Evolutionary conservation across 2,329 filamentous ascomycete species (phyloP), one percentile per base, ranked within the genome.

Genomic region (Penicillium sp.): DNA sequence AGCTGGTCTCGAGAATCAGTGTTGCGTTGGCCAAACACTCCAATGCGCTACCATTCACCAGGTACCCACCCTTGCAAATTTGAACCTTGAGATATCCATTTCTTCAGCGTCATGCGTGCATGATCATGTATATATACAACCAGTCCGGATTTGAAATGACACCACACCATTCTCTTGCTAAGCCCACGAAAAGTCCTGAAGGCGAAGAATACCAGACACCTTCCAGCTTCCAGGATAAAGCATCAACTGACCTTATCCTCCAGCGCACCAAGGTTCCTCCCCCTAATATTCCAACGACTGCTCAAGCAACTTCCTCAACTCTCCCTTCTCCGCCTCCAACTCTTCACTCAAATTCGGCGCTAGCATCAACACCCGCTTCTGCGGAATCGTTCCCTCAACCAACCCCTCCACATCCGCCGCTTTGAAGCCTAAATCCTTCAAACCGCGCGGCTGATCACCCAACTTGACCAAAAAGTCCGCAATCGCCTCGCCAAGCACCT

Each of bases 311-410:
- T 72, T 75, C 62, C 86, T 82, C 68, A 95, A 75, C 76, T 93
- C 88, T 56, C 91, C 89, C 73, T 84, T 87, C 75, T 94, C 90
- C 50, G 82, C 80, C 68, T 88, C 82, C 49, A 91, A 75, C 70
- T 92, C 89, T 65, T 83, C 84, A 40, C 85, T 86, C 69, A 99
- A 75, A 27, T 85, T 92, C 0, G 95, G 96, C 33, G 95, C 95
- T 62, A 99, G 78, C 89, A 93, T 95, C 70, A 99, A 75, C 56
- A 99, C 96, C 65, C 95, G 83, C 56, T 87, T 87, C 79, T 99
- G 95, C 5, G 95, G 95, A 61, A 99, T 88, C 0, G 95, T 99
- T 1, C 95, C 96, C 76, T 98, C 94, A 1, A 99, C 92, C 62
- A 99, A 79, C 10, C 81, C 86, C 63, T 96, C 91, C 18, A 99